Evolutionary conservation across 1,139 yeast species (phyloP), one percentile per base, ranked within the genome.

Genomic region (Diutina siamensis): DNA sequence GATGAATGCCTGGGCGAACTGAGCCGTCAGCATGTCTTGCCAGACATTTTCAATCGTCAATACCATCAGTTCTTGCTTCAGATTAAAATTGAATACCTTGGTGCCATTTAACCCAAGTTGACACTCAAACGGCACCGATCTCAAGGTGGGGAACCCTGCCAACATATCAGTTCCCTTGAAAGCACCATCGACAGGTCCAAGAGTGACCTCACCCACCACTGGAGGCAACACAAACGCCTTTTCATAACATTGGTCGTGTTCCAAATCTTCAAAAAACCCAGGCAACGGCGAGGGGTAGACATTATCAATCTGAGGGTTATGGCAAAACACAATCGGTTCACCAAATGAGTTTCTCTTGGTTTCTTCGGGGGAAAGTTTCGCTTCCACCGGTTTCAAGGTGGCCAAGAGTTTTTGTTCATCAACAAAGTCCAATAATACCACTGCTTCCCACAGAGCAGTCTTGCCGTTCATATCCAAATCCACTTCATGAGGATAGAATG

Each of bases 381-480:
- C 75, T 46, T 76, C 74, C 3, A 88, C 94, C 1, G 80, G 40
- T 12, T 35, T 35, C 28, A 35, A 21, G 18, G 12, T 81, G 12
- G 65, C 64, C 47, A 88, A 63, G 44, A 89, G 68, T 54, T 95
- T 68, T n/a, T 62, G 61, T 55, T 86, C 95, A 55, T 89, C 96
- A 55, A 89, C 89, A 53, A 89, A 89, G 0, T 97, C 97, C 48
- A 89, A 66, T 44, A 89, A 65, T 0, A 95, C 94, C 55, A 89
- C 83, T 46, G 95, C 97, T 59, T 87, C 94, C 97, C 97, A 89
- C 45, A 94, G 74, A 87, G 83, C 83, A 54, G 84, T 87, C 53
- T 86, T 86, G 25, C 97, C 97, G 59, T 89, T 88, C 95, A 88
- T 86, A 63, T 89, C 97, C 52, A 89, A 83, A 46, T 83, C 77